Percentiles rank a stretch among this genome's conserved stretches.
Evolutionary conservation across 2,329 filamentous ascomycete species (phyloP).

Genomic region (Ambrosiella cleistominuta): DNA sequence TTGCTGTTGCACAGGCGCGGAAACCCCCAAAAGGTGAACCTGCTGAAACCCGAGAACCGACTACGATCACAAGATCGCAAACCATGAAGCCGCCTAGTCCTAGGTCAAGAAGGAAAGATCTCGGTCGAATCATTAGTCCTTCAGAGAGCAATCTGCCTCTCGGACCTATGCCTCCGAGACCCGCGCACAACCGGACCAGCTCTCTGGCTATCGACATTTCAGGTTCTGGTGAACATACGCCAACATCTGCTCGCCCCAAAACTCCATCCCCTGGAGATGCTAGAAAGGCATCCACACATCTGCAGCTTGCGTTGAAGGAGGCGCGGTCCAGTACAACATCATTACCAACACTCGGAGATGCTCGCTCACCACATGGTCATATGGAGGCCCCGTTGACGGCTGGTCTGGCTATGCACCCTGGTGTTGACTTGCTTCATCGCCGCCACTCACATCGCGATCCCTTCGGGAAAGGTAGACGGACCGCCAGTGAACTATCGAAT

Average conservation of each 20-base stretch:
- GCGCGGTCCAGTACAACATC: conserved; percentile 51
- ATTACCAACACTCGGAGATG: conserved; percentile 40
- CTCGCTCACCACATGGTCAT: conserved; percentile 32
- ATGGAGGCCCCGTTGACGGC: conserved; percentile 42
- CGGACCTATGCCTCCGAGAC: neutral
- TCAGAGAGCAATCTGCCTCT: conserved; percentile 6
- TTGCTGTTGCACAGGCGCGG: conserved; percentile 66
- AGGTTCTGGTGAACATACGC: conserved; percentile 2
- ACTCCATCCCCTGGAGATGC: neutral
- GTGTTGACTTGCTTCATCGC: conserved; percentile 30
- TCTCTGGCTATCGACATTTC: conserved; percentile 12
- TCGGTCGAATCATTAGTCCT: conserved; percentile 10
- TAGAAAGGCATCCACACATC: conserved; percentile 27
- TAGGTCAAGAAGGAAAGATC: conserved; percentile 28
- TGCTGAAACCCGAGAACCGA: conserved; percentile 30
- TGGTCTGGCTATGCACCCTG: conserved; percentile 26
- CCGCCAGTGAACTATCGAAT: conserved; percentile 42
- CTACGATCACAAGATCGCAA: conserved; percentile 38
- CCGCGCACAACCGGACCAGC: conserved; percentile 1
- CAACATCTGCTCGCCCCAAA: neutral
- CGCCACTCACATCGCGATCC: conserved; percentile 42
- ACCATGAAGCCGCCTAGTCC: conserved; percentile 40
- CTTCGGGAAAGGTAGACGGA: conserved; percentile 32
- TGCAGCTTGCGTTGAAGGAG: conserved; percentile 37
- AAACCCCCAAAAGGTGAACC: conserved; percentile 43